Base-by-base conservation (phyloP, 495 filamentous ascomycete genomes). In the Apodospora peruviana region DNA sequence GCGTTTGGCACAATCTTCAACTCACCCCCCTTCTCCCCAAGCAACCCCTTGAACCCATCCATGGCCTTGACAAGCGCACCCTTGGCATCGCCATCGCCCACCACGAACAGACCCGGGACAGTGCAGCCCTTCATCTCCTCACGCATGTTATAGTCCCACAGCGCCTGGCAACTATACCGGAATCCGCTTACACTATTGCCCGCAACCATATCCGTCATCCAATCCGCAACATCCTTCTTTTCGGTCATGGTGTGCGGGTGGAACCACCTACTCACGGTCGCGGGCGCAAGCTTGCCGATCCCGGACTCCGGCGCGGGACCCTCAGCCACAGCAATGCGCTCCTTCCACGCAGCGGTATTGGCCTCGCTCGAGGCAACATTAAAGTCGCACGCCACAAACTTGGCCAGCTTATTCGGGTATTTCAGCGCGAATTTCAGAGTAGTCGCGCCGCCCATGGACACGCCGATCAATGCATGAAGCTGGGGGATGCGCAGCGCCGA, bases 231-330 rank as follows among this genome's bases (percentile, higher is more conserved):
- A 0, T 72, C 67, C 32, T 65, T 67, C 68, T 78, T 67, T 55
- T 69, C 61, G 32, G 75, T 68, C 58, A 74, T 48, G 24, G 78
- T 83, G 17, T 74, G 65, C 0, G 77, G 73, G 24, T 84, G 79
- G 68, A 90, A 90, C 88, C 88, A 93, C 36, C 88, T 69, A 52
- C 77, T 73, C 3, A 86, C 82, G 2, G 88, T 93, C 50, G 76
- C 64, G 24, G 72, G 76, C 4, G 87, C 84, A 22, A 93, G 70
- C 40, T 80, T 64, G 0, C 54, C 57, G 52, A 85, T 78, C 0
- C 78, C 74, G 4, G 71, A 73, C 24, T 74, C 74, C 40, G 83
- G 74, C 19, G 68, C 8, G 5, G 10, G 2, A 10, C 12, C 65
- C 61, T 86, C 82, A 0, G 81, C 79, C n/a, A 89, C 58, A 2